phyloP scores from a whole-genome alignment of 371 early-diverging fungal species.

The Syncephalastrum monosporum region DNA sequence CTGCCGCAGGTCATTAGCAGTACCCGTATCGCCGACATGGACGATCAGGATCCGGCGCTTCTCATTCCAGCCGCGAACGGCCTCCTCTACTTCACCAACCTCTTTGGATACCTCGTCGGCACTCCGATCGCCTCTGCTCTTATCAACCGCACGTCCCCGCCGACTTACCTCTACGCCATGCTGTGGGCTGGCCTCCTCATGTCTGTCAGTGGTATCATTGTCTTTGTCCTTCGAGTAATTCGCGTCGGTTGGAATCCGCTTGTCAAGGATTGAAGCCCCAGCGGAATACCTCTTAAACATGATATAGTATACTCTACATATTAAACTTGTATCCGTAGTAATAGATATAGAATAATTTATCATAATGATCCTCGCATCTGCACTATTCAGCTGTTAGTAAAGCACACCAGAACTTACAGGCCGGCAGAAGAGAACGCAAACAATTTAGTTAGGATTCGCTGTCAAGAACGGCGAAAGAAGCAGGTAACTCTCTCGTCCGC shows the following conservation, averaged over 20 bases:
- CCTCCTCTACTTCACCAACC: conserved; percentile 43
- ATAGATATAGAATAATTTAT: no score
- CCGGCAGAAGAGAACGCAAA: no score
- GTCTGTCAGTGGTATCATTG: conserved; percentile 25
- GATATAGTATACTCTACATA: no score
- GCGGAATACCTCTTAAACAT: no score
- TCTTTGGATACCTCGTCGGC: conserved; percentile 50
- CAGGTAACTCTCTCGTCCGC: no score
- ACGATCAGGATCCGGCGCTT: conserved; percentile 1
- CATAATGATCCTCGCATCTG: no score
- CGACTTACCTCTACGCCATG: conserved; percentile 17
- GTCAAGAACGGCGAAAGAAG: no score
- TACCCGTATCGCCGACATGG: conserved; percentile 25
- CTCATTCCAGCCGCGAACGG: conserved; percentile 46
- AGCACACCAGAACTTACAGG: no score
- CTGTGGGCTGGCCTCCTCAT: conserved; percentile 22
- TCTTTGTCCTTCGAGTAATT: conserved; percentile 23
- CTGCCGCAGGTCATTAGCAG: conserved; percentile 30
- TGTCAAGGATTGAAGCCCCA: neutral
- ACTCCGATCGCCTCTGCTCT: conserved; percentile 49
- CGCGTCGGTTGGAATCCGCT: conserved; percentile 23
- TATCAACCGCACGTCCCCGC: conserved; percentile 20
- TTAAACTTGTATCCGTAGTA: no score
- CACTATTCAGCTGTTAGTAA: no score
- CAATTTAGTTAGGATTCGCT: no score